These are phyloP conservation scores for Arctostaphylos glauca DNA, from an alignment of 148 eudicot species.

Conservation along the genomic window DNA sequence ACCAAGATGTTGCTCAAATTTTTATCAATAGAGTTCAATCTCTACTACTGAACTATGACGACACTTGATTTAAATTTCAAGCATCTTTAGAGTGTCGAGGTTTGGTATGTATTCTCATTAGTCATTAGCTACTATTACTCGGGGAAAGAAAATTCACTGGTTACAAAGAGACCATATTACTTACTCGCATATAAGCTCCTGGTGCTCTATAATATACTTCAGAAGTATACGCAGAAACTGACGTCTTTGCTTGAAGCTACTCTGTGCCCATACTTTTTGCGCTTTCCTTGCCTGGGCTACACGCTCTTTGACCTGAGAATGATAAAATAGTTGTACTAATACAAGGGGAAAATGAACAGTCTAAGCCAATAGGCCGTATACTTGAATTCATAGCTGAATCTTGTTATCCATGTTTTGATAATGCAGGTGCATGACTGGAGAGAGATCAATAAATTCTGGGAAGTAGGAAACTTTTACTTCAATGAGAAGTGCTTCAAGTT, in stretches of 20 bases:
- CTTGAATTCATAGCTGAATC: not conserved
- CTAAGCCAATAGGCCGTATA: not conserved
- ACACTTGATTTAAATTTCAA: not conserved
- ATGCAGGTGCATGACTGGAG: not conserved
- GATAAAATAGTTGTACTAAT: not conserved
- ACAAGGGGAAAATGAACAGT: not conserved
- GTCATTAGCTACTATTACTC: not conserved
- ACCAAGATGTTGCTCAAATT: not conserved
- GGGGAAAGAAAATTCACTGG: not conserved
- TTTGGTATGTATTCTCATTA: not conserved
- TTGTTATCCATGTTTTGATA: not conserved
- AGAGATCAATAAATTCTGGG: not conserved
- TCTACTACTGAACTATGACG: not conserved
- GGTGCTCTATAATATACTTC: conserved; percentile 94
- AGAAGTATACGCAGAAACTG: conserved; percentile 89
- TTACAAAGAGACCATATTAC: conserved; percentile 21
- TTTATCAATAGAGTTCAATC: not conserved
- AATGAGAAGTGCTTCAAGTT: not conserved
- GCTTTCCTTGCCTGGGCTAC: conserved; percentile 90
- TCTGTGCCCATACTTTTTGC: conserved; percentile 82
- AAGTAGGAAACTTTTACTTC: not conserved
- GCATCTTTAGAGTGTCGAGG: not conserved
- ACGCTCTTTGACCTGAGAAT: conserved; percentile 81
- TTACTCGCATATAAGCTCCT: conserved; percentile 97
- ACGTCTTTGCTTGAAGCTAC: conserved; percentile 97